These are phyloP conservation scores for Malus orientalis DNA, from an alignment of 306 rosid genomes.

Conservation along the genomic window DNA sequence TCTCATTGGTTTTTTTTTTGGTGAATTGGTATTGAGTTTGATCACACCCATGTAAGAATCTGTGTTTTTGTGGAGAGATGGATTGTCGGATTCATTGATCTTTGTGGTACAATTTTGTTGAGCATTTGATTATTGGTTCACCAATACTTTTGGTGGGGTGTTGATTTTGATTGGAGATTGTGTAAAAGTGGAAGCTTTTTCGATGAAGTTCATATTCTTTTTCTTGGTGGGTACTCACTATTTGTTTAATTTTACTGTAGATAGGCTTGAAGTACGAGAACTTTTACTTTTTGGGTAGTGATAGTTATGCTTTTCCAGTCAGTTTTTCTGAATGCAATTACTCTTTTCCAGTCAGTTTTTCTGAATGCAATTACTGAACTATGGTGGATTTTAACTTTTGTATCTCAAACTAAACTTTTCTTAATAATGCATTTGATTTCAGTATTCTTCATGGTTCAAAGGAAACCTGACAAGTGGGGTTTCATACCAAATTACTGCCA, in stretches of 20 bases:
- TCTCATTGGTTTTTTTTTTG: neutral
- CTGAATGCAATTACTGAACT: neutral
- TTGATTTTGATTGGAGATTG: conserved; percentile 4
- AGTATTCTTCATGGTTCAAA: conserved; percentile 51
- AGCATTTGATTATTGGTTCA: neutral
- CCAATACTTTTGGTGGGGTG: no score
- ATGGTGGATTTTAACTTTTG: neutral
- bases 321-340: neutral
- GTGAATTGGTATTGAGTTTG: conserved; percentile 6
- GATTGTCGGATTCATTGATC: conserved; percentile 2
- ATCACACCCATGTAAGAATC: neutral
- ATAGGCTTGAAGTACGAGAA: neutral
- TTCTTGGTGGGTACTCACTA: neutral
- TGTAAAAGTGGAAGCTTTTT: neutral
- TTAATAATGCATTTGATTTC: conserved; percentile 15
- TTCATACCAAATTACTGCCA: conserved; percentile 37
- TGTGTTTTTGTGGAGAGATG: neutral
- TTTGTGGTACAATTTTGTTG: neutral
- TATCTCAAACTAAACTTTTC: conserved; percentile 8
- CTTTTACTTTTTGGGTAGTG: neutral
- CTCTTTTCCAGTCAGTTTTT: neutral
- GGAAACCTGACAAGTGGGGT: conserved; percentile 34
- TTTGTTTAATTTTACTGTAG: neutral
- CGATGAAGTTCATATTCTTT: neutral
- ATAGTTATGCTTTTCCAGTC: neutral